Conservation (phyloP, 257 asterid genomes). For the Gynochthodes officinalis region DNA sequence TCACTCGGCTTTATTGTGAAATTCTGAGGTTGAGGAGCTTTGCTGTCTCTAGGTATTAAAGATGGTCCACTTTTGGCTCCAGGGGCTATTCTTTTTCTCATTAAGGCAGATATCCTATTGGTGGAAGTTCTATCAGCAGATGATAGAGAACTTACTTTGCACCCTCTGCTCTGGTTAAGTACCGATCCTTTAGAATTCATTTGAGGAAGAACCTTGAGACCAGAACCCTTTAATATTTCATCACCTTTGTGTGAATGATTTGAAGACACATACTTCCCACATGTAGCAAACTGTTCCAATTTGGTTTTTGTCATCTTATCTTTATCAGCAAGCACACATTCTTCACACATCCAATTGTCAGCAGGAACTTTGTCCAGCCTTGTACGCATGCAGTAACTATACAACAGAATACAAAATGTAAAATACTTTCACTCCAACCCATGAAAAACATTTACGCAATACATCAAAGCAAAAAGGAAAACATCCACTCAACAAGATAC, state of each 20-base stretch:
- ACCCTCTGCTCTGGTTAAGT: neutral
- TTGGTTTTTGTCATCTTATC: slow-evolving; percentile 5
- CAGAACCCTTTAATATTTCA: neutral
- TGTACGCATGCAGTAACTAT: slow-evolving; percentile 90
- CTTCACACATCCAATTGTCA: slow-evolving; percentile 93
- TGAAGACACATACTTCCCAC: neutral
- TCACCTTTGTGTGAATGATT: neutral
- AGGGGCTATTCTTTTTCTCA: slow-evolving; percentile 2
- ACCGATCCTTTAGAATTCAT: neutral
- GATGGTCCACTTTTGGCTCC: neutral
- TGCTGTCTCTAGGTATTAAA: slow-evolving; percentile 7
- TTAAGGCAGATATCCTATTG: neutral
- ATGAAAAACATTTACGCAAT: neutral
- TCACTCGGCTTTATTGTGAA: neutral
- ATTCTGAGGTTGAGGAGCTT: slow-evolving; percentile 7
- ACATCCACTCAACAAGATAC: slow-evolving; percentile 4
- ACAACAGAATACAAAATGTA: slow-evolving; percentile 10
- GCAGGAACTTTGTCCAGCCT: slow-evolving; percentile 70
- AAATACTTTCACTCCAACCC: neutral
- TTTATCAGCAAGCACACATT: slow-evolving; percentile 34
- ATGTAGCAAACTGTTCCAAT: neutral
- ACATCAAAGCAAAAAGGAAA: neutral
- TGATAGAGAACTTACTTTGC: slow-evolving; percentile 4
- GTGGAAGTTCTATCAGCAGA: slow-evolving; percentile 5
- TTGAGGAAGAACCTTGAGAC: neutral